Evolutionary conservation across 192 early-diverging fungal genomes (phyloP).

Genomic region (Coemansia sp.): DNA sequence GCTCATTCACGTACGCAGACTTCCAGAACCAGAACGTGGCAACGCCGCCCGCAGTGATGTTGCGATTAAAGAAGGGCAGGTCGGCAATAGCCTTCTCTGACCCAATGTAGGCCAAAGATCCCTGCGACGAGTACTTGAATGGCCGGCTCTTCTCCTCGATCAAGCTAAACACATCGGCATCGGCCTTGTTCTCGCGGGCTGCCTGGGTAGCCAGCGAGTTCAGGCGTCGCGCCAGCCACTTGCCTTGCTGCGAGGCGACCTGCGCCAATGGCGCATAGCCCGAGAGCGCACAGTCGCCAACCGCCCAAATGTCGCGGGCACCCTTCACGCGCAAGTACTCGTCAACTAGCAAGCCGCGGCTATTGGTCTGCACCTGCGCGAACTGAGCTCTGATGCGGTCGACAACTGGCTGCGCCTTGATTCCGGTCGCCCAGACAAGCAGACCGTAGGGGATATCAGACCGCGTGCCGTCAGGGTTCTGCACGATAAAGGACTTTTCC

Average conservation of each 20-base stretch:
- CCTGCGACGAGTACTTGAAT: conserved; percentile 83
- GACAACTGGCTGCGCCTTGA: conserved; percentile 64
- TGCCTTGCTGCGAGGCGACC: conserved; percentile 85
- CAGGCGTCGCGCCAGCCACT: conserved; percentile 76
- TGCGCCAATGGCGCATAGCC: conserved; percentile 82
- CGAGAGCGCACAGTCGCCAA: conserved; percentile 90
- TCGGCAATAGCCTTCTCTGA: conserved; percentile 95
- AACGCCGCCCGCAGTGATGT: conserved; percentile 64
- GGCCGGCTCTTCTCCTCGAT: conserved; percentile 48
- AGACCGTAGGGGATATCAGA: conserved; percentile 64
- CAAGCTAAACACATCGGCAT: conserved; percentile 24
- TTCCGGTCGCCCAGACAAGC: conserved; percentile 77
- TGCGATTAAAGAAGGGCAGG: conserved; percentile 72
- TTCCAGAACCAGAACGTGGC: conserved; percentile 78
- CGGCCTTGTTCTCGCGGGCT: background rate
- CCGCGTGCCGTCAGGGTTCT: conserved; percentile 53
- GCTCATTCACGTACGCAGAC: conserved; percentile 69
- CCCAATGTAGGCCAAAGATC: conserved; percentile 89
- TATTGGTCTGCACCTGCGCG: conserved; percentile 37
- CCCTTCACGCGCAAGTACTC: conserved; percentile 71
- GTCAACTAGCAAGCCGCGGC: conserved; percentile 72
- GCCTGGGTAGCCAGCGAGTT: conserved; percentile 30
- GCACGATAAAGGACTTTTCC: conserved; percentile 58
- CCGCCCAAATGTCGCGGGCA: conserved; percentile 68
- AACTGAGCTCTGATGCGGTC: conserved; percentile 51